A percentile compares a stretch with the other conserved stretches of the same genome.
phyloP scores from a whole-genome alignment of 2,329 filamentous ascomycete species.

The Aspergillus terreus region DNA sequence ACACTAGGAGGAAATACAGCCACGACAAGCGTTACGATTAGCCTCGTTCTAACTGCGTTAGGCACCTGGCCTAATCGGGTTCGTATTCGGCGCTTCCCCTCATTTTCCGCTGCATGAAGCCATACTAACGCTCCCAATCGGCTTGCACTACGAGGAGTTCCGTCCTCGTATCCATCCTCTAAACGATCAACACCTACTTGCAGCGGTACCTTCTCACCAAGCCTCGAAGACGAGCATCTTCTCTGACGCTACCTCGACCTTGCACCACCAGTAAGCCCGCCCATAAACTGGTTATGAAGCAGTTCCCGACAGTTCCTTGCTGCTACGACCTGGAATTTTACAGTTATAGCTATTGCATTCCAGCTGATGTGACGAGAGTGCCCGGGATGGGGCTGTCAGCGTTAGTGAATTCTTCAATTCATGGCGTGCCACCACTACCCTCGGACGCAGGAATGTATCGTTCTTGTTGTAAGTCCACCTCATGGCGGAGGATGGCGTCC shows the following conservation, averaged over 20 bases:
- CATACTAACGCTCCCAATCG: background rate
- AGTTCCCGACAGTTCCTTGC: conserved; percentile 10
- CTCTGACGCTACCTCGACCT: no score
- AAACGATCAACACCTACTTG: no score
- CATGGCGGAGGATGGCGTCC: no score
- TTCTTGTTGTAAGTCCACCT: no score
- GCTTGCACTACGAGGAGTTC: no score
- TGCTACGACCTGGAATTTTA: conserved; percentile 9
- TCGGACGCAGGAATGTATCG: no score
- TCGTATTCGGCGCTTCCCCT: background rate
- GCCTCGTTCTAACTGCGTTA: background rate
- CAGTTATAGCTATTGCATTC: conserved; percentile 8
- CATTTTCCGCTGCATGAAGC: background rate
- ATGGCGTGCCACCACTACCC: no score
- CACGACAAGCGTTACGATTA: background rate
- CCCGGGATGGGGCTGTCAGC: background rate
- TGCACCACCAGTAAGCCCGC: no score
- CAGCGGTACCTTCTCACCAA: no score
- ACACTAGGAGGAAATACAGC: background rate
- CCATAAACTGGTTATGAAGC: conserved; percentile 6
- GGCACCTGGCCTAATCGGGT: background rate
- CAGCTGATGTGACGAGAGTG: conserved; percentile 3
- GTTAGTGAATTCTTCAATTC: no score
- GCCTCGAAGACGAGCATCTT: no score
- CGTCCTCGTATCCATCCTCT: no score